Evolutionary conservation across 2,329 filamentous ascomycete genomes (phyloP), one percentile per base, ranked within the genome.

Genomic region (Cladosporium sp.): DNA sequence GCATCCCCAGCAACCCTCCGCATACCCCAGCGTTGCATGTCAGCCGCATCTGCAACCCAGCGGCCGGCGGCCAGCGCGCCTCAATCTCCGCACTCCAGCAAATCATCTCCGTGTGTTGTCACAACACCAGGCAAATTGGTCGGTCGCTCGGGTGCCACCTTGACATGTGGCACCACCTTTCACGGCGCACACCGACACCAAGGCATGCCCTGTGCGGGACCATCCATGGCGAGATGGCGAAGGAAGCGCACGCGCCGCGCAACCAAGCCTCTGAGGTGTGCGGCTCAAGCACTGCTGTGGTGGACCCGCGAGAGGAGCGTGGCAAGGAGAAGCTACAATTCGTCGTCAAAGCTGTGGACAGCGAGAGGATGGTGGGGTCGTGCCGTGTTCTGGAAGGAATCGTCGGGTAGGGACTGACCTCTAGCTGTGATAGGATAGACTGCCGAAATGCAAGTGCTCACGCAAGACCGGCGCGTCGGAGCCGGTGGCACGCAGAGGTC

Each of bases 31-130:
- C 42, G 42, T 32, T 32, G 36, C 42, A 19, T 36, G 34, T 55
- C 52, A 55, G 52, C 52, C 52, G 52, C 52, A 55, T 47, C 40
- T 55, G 51, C 40, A 37, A 55, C 52, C 52, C 52, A 47, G 52
- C 52, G 52, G 50, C 37, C 22, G 37, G 37, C 24, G 13, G 51
- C 51, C n/a, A 55, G 28, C 34, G 52, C 39, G 28, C 42, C 52
- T 55, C 52, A 32, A 55, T 55, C 32, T 55, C 52, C 39, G 52
- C 37, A 32, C 42, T 32, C 22, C 22, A 47, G 40, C 40, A 55
- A 47, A 47, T 55, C 52, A 47, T 47, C 40, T 45, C 52, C 40
- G 15, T 17, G 28, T 32, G 52, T 47, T 24, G 52, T 45, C 52
- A 55, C 52, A 55, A 47, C 40, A 55, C 52, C 40, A 55, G 51